Evolutionary conservation across 352 stramenopile species (phyloP).

Genomic region (Discostella stelligera): DNA sequence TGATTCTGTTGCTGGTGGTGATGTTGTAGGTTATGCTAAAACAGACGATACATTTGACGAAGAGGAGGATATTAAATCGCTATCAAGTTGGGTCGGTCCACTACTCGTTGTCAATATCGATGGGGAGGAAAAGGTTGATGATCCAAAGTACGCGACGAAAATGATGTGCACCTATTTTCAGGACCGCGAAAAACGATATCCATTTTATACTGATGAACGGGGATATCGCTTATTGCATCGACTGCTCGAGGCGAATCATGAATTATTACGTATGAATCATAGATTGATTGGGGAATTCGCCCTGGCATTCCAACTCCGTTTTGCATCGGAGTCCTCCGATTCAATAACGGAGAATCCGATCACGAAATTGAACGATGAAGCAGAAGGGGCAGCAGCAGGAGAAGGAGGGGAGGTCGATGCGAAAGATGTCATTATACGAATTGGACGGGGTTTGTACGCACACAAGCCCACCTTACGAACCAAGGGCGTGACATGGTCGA

Average conservation of each 20-base stretch:
- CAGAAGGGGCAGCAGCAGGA: neutral
- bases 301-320: neutral
- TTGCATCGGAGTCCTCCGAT: too few species aligned
- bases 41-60: neutral
- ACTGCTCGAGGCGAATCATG: slow-evolving; percentile 9
- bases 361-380: neutral
- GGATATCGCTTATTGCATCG: slow-evolving; percentile 11
- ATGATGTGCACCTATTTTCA: slow-evolving; percentile 26
- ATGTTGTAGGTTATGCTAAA: too few species aligned
- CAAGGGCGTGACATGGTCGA: slow-evolving; percentile 29
- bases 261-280: slow-evolving; percentile 26
- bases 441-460: slow-evolving; percentile 34
- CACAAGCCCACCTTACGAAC: slow-evolving; percentile 37
- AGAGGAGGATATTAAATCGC: slow-evolving; percentile 4
- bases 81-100: slow-evolving; percentile 16
- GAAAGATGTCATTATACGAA: slow-evolving; percentile 14
- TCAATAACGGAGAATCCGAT: neutral
- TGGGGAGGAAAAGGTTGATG: neutral
- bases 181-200: slow-evolving; percentile 27
- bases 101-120: neutral
- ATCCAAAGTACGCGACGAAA: neutral
- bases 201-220: slow-evolving; percentile 17
- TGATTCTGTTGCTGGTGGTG: neutral
- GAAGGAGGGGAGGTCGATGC: slow-evolving; percentile 4
- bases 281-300: slow-evolving; percentile 16